Percentiles rank a stretch among this genome's conserved stretches.
phyloP scores from a whole-genome alignment of 2,329 filamentous ascomycete genomes.

The Claviceps sp. region DNA sequence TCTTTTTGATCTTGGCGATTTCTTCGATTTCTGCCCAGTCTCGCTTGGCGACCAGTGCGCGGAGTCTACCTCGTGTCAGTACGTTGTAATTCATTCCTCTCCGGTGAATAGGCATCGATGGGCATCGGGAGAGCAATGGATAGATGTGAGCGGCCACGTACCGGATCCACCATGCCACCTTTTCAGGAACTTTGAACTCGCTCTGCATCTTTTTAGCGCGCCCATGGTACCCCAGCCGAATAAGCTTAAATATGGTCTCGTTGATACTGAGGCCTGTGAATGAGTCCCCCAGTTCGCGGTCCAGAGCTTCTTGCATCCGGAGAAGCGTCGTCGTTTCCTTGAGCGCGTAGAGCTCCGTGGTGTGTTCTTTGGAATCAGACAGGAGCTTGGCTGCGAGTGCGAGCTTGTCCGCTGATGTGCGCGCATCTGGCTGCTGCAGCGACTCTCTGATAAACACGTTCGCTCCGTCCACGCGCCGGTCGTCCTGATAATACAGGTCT shows the following conservation, averaged over 20 bases:
- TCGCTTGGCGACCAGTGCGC: constrained; percentile 77
- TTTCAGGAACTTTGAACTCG: constrained; percentile 89
- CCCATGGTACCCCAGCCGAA: constrained; percentile 68
- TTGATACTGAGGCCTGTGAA: constrained; percentile 81
- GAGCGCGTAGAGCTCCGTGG: constrained; percentile 59
- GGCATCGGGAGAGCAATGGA: background rate
- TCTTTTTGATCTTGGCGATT: constrained; percentile 63
- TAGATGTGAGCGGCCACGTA: constrained; percentile 19
- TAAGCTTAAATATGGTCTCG: constrained; percentile 81
- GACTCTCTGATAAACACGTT: constrained; percentile 80
- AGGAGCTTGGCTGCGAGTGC: constrained; percentile 75
- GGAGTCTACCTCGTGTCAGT: constrained; percentile 38
- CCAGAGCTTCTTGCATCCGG: constrained; percentile 74
- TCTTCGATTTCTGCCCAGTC: constrained; percentile 93
- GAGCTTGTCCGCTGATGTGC: constrained; percentile 70
- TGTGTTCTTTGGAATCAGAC: constrained; percentile 66
- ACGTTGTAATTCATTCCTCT: no score
- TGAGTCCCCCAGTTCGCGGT: constrained; percentile 64
- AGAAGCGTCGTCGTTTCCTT: constrained; percentile 71
- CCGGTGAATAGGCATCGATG: no score
- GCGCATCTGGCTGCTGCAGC: constrained; percentile 55
- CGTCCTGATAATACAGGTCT: constrained; percentile 95
- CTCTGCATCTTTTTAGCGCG: constrained; percentile 76
- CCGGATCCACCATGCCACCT: constrained; percentile 75
- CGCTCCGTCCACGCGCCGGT: constrained; percentile 76